Evolutionary conservation across 176 grass and related monocot genomes (phyloP), one percentile per base, ranked within the genome.

Genomic region (Eragrostis nindensis): DNA sequence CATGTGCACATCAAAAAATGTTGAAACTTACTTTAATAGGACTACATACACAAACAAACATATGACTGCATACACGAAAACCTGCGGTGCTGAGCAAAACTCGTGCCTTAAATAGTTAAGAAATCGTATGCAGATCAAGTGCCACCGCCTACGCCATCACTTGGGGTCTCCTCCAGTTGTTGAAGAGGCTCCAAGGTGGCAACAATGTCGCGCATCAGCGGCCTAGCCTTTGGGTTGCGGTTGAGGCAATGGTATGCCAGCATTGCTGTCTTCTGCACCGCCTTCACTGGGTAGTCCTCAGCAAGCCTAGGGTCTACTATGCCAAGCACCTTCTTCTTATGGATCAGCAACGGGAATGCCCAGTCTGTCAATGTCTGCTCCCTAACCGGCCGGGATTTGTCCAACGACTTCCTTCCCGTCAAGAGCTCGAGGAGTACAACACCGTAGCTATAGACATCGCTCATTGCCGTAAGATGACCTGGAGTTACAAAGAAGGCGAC

Each of bases 381-480:
- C 73, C 83, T 85, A 16, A 65, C 70, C 10, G 92, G 92, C 38
- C 90, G 83, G 17, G 80, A 92, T 76, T 85, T 92, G 83, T 98
- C 92, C 43, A 98, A 60, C 2, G 90, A 98, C 46, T 78, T 90
- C 48, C 87, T 76, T 1, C 95, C 92, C 0, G 92, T 87, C 15
- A 98, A 54, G 13, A 98, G 83, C 87, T 98, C 92, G 6, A 98
- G 90, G 11, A 98, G 83, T 18, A 98, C 90, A 6, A 98, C 92
- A 38, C 95, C 90, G 7, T 92, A 98, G 77, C 90, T 94, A 76
- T 98, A 98, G 21, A 98, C 95, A 70, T 98, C 95, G 16, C 92
- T 98, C 86, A 94, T 98, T 19, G 86, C 73, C 1, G 90, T 98
- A 19, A 98, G 70, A 81, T 98, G 95, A 21, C 95, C 92, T 94